Conservation (phyloP, 2,329 filamentous ascomycete genomes). For the Arthrobotrys megalospora region DNA sequence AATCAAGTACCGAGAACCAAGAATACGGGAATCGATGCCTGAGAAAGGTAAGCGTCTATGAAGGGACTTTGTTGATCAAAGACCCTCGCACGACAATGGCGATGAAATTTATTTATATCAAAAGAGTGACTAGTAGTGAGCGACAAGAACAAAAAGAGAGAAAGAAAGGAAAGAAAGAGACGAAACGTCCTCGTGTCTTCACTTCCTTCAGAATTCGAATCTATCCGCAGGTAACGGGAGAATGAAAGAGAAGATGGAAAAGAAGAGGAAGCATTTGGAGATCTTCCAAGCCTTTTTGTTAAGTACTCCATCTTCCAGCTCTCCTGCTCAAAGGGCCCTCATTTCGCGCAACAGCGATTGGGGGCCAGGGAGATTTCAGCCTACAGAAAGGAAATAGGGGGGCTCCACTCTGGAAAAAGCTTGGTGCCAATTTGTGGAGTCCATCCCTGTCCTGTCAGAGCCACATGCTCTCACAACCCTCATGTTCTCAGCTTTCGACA, state of each 20-base stretch:
- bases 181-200: conserved; percentile 34
- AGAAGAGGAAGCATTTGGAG: conserved; percentile 49
- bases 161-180: conserved; percentile 36
- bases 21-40: conserved; percentile 48
- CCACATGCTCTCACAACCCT: conserved; percentile 43
- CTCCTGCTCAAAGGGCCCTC: conserved; percentile 32
- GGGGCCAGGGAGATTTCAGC: conserved; percentile 54
- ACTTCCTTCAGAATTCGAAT: conserved; percentile 55
- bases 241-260: conserved; percentile 34
- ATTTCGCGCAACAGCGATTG: conserved; percentile 41
- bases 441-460: conserved; percentile 39
- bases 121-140: conserved; percentile 58
- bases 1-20: conserved; percentile 35
- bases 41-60: conserved; percentile 50
- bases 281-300: conserved; percentile 59
- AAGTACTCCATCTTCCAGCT: conserved; percentile 44
- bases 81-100: conserved; percentile 13
- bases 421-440: conserved; percentile 47
- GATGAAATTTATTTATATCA: conserved; percentile 46
- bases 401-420: conserved; percentile 43
- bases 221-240: conserved; percentile 53
- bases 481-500: conserved; percentile 15
- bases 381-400: conserved; percentile 54
- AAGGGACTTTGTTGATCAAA: conserved; percentile 30
- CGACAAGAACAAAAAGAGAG: conserved; percentile 35